Conservation (phyloP, 208 protist genomes). For the Leishmania aethiopica region DNA sequence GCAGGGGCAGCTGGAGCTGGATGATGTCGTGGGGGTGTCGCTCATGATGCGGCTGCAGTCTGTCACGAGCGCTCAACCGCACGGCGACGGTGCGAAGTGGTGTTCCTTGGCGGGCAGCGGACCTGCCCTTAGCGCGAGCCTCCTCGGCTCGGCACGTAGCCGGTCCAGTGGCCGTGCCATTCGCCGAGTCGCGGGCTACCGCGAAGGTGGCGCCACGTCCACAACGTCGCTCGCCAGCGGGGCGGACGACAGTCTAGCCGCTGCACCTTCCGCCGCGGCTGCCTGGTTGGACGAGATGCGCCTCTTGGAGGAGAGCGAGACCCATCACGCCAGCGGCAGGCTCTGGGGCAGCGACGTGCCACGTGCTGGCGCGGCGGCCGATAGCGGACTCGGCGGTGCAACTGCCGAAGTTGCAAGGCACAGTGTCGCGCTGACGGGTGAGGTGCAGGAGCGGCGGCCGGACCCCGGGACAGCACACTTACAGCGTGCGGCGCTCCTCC, state of each 20-base stretch:
- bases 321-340: neutral
- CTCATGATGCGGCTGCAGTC: conserved; percentile 14
- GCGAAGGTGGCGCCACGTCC: neutral
- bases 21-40: conserved; percentile 28
- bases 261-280: neutral
- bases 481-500: conserved; percentile 31
- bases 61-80: neutral
- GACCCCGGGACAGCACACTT: conserved; percentile 31
- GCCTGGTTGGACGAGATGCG: conserved; percentile 21
- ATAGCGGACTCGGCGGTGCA: neutral
- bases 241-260: neutral
- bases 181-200: neutral
- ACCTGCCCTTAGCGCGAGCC: neutral
- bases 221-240: neutral
- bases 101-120: neutral
- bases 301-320: conserved; percentile 15
- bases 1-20: conserved; percentile 24
- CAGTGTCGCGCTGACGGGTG: neutral
- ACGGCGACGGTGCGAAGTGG: neutral
- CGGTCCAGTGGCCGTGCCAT: conserved; percentile 1
- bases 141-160: neutral
- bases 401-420: neutral
- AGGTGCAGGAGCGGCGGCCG: neutral
- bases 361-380: neutral
- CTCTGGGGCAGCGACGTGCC: neutral